Percentiles rank a stretch among this genome's conserved stretches.
Conservation (phyloP, 371 early-diverging fungal genomes). For the Mortierella sp. region DNA sequence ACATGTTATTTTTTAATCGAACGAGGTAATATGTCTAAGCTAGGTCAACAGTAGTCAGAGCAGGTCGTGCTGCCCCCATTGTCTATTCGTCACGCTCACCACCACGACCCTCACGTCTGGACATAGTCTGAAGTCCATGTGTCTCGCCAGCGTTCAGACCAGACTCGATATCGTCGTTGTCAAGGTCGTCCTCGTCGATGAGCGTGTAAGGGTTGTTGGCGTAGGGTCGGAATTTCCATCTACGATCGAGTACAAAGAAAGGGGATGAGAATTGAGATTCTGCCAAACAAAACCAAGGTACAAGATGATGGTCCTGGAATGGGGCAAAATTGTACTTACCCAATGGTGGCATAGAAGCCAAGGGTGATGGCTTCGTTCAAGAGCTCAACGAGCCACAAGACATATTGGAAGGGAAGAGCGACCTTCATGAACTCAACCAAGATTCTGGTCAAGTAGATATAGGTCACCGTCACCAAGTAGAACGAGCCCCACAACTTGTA, state of each 20-base stretch:
- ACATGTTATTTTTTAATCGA: not conserved
- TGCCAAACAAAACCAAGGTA: no score
- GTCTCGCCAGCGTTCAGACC: constrained; percentile 35
- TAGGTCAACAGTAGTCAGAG: not conserved
- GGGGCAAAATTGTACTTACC: constrained; percentile 32
- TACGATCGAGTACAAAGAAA: not conserved
- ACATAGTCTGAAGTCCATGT: constrained; percentile 55
- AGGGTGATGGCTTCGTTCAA: constrained; percentile 66
- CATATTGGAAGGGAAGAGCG: constrained; percentile 66
- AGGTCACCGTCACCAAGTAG: constrained; percentile 68
- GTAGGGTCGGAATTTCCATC: constrained; percentile 65
- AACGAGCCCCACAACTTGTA: constrained; percentile 72
- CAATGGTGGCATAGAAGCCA: constrained; percentile 65
- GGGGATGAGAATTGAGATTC: not conserved
- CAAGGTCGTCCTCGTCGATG: constrained; percentile 60
- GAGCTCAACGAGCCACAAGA: constrained; percentile 68
- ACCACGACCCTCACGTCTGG: constrained; percentile 46
- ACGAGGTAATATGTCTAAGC: not conserved
- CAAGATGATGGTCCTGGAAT: not conserved
- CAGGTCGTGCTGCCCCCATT: not conserved
- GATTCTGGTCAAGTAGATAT: constrained; percentile 69
- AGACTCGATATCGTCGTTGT: constrained; percentile 49
- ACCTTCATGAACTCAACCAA: constrained; percentile 65
- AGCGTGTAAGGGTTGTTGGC: constrained; percentile 68
- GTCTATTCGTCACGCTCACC: constrained; percentile 45